Percentiles rank a stretch among this genome's conserved stretches.
Conservation (phyloP, 164 flowering plant genomes). For the Berberis vulgaris region DNA sequence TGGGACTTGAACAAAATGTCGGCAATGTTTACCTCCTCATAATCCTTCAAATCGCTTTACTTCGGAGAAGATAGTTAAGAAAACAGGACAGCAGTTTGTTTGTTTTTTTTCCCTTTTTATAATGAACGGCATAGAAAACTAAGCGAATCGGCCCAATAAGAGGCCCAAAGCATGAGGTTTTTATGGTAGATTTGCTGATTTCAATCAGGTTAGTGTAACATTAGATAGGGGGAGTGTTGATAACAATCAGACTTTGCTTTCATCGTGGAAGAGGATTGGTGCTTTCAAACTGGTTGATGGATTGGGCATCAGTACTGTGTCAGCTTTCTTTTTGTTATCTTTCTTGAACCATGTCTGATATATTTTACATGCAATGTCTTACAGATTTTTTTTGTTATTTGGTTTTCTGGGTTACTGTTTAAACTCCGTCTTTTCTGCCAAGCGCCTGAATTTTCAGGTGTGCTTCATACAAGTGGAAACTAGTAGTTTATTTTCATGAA, state of each 20-base stretch:
- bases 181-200: slow-evolving; percentile 4
- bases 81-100: background rate
- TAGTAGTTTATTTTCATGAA: too few species aligned
- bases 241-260: background rate
- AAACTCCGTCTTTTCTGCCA: too few species aligned
- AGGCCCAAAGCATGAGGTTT: slow-evolving; percentile 11
- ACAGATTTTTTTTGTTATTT: too few species aligned
- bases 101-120: background rate
- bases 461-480: too few species aligned
- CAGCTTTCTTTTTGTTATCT: slow-evolving; percentile 6
- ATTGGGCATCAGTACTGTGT: background rate
- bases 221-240: background rate
- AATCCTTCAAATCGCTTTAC: background rate
- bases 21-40: background rate
- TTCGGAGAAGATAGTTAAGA: background rate
- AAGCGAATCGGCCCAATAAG: slow-evolving; percentile 5
- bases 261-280: background rate
- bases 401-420: too few species aligned
- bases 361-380: background rate
- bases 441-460: too few species aligned
- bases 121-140: slow-evolving; percentile 10
- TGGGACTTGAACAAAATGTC: too few species aligned
- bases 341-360: background rate
- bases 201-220: background rate
- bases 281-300: background rate